These are phyloP conservation scores for Mrakia hoshinonis DNA, from an alignment of 768 basidiomycete genomes.

Conservation along the genomic window DNA sequence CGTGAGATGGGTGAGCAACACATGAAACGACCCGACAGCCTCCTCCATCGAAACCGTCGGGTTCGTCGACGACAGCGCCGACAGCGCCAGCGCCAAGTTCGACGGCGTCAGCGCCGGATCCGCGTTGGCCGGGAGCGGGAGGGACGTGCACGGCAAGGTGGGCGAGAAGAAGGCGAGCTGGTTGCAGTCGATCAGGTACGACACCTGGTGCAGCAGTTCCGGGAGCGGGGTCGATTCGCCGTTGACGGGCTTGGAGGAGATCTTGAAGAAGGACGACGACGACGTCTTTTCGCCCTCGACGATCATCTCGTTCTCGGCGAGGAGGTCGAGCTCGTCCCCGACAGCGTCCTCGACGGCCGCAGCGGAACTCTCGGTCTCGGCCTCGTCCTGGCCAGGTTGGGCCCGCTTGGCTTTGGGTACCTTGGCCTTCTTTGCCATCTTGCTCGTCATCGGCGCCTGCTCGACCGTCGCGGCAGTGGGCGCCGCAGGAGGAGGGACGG, in stretches of 20 bases:
- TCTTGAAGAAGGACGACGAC: too few species aligned
- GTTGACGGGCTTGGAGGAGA: not conserved
- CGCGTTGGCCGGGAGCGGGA: slow-evolving; percentile 59
- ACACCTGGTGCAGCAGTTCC: not conserved
- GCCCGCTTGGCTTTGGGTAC: not conserved
- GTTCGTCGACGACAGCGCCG: slow-evolving; percentile 74
- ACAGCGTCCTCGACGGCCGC: slow-evolving; percentile 13
- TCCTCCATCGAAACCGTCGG: slow-evolving; percentile 84
- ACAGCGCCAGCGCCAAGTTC: slow-evolving; percentile 69
- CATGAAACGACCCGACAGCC: slow-evolving; percentile 81
- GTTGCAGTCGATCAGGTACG: slow-evolving; percentile 14
- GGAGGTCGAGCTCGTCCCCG: not conserved
- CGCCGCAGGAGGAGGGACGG: not conserved
- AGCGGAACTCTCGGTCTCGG: slow-evolving; percentile 9
- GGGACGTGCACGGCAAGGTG: slow-evolving; percentile 62
- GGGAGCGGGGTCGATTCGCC: slow-evolving; percentile 1
- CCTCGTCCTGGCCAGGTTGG: not conserved
- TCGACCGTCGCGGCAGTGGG: slow-evolving; percentile 9
- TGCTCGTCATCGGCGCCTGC: slow-evolving; percentile 30
- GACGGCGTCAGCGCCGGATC: slow-evolving; percentile 48
- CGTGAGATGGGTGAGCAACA: slow-evolving; percentile 75
- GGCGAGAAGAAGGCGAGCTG: slow-evolving; percentile 16
- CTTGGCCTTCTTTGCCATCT: slow-evolving; percentile 34
- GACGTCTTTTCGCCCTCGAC: not conserved
- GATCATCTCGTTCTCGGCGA: slow-evolving; percentile 43